Evolutionary conservation across 75 land plant genomes (phyloP).

Genomic region (Selaginella tamariscina): DNA sequence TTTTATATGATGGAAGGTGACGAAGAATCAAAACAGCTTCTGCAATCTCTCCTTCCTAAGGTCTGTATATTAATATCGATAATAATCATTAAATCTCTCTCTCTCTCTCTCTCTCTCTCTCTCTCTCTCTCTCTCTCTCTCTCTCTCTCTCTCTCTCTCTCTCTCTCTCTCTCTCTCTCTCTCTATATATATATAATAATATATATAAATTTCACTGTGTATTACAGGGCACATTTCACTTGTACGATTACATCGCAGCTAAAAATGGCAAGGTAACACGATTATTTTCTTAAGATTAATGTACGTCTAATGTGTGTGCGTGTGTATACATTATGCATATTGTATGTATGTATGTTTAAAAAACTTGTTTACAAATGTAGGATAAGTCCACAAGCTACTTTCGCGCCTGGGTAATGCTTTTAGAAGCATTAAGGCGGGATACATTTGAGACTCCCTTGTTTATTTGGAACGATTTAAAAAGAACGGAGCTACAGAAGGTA

Average conservation of each 20-base stretch:
- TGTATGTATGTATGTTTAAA: too few relatives aligned
- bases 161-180: neutral
- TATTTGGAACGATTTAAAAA: constrained; percentile 38
- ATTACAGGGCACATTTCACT: constrained; percentile 31
- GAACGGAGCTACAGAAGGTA: constrained; percentile 35
- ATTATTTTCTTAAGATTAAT: neutral
- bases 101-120: neutral
- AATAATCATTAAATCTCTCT: too few relatives aligned
- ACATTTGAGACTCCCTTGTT: constrained; percentile 32
- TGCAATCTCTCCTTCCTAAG: constrained; percentile 33
- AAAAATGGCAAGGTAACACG: neutral
- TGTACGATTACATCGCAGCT: constrained; percentile 21
- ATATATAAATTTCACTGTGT: too few relatives aligned
- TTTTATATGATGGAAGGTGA: constrained; percentile 36
- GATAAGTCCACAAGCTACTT: constrained; percentile 13
- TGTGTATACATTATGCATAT: too few relatives aligned
- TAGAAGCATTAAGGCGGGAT: constrained; percentile 28
- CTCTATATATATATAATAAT: neutral
- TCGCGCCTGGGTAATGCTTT: constrained; percentile 29
- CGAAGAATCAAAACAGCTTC: constrained; percentile 26
- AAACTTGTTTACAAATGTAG: constrained; percentile 4
- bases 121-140: neutral
- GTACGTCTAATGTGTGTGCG: too few relatives aligned
- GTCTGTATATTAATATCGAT: too few relatives aligned
- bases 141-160: too few relatives aligned